A percentile compares a stretch with the other conserved stretches of the same genome.
Evolutionary conservation across 768 basidiomycete species (phyloP).

Genomic region (Mrakia hoshinonis): DNA sequence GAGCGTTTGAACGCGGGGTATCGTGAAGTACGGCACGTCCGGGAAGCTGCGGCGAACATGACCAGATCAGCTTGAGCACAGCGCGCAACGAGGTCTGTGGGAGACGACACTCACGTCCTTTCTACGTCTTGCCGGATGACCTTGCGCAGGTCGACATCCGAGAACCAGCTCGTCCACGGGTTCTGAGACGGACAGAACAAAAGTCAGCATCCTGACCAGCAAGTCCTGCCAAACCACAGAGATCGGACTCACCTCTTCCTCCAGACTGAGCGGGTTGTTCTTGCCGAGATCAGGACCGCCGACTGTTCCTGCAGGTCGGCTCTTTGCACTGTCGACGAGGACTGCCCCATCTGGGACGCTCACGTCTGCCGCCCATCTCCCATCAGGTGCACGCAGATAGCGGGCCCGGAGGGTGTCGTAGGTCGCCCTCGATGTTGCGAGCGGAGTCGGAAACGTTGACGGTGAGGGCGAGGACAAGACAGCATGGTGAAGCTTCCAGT

Average conservation of each 20-base stretch:
- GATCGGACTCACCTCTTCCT: conserved; percentile 53
- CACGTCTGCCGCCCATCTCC: conserved; percentile 59
- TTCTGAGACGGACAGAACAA: conserved; percentile 60
- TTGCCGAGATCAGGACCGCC: conserved; percentile 51
- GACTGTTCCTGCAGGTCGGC: background rate
- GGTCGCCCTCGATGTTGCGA: conserved; percentile 13
- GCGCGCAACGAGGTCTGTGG: background rate
- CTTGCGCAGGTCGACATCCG: conserved; percentile 75
- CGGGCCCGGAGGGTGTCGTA: conserved; percentile 53
- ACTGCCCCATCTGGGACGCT: conserved; percentile 35
- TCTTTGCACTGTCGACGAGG: conserved; percentile 30
- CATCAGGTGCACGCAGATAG: conserved; percentile 76
- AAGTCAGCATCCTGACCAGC: conserved; percentile 12
- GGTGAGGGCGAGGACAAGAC: conserved; percentile 30
- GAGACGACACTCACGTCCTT: conserved; percentile 63
- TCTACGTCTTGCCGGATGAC: conserved; percentile 91
- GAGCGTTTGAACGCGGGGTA: conserved; percentile 61
- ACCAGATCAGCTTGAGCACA: background rate
- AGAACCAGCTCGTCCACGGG: conserved; percentile 93
- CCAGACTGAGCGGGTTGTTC: conserved; percentile 73
- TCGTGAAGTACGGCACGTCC: conserved; percentile 85
- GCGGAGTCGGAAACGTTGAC: conserved; percentile 37
- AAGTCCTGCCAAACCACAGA: background rate
- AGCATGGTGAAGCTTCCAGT: conserved; percentile 29
- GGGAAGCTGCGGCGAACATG: conserved; percentile 58